A percentile compares a stretch with the other conserved stretches of the same genome.
phyloP scores from a whole-genome alignment of 139 green algal species.

The Picochlorum costavermella region DNA sequence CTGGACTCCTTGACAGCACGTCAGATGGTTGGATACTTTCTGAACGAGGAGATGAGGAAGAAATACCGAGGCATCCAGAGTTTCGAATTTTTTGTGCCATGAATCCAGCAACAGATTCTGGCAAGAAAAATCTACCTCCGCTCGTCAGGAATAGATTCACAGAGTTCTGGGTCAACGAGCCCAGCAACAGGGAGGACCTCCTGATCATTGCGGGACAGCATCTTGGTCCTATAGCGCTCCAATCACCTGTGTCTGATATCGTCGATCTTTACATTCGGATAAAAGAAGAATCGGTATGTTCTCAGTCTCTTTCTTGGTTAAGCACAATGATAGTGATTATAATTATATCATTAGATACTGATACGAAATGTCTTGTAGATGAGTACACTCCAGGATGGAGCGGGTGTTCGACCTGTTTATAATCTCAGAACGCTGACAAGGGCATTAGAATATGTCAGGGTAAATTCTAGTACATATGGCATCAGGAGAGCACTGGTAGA shows the following conservation, averaged over 20 bases:
- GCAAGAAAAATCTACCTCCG: constrained; percentile 88
- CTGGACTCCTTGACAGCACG: constrained; percentile 75
- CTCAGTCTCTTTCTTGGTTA: constrained; percentile 21
- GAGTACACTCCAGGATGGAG: constrained; percentile 65
- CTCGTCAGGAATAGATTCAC: constrained; percentile 85
- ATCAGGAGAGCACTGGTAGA: constrained; percentile 83
- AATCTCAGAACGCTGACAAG: constrained; percentile 88
- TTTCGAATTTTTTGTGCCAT: constrained; percentile 95
- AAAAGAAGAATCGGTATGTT: constrained; percentile 52
- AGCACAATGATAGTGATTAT: not conserved
- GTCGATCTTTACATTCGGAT: constrained; percentile 90
- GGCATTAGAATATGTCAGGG: constrained; percentile 76
- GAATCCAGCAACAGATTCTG: constrained; percentile 96
- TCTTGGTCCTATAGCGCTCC: constrained; percentile 35
- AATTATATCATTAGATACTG: no score
- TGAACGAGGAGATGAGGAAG: constrained; percentile 68
- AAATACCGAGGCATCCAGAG: constrained; percentile 66
- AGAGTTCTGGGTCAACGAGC: constrained; percentile 88
- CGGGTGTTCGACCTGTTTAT: constrained; percentile 78
- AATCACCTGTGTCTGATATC: constrained; percentile 59
- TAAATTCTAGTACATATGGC: constrained; percentile 69
- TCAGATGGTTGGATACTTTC: constrained; percentile 44
- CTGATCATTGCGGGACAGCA: constrained; percentile 65
- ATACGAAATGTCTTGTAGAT: constrained; percentile 15
- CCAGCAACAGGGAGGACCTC: constrained; percentile 68